phyloP scores from a whole-genome alignment of 805 yeast genomes.

The Yarrowia sp. region DNA sequence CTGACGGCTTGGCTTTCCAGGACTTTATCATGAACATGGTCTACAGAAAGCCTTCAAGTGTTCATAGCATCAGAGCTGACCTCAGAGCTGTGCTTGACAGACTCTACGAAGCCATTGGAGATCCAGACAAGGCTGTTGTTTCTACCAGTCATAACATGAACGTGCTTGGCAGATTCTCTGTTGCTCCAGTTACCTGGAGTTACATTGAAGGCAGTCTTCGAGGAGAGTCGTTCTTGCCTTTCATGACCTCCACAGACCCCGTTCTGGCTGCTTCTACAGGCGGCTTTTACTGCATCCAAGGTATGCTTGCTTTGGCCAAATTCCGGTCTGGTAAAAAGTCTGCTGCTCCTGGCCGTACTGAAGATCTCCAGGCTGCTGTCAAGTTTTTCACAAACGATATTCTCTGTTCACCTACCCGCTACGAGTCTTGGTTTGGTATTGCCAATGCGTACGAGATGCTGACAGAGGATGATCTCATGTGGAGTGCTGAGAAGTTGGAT shows the following conservation, averaged over 20 bases:
- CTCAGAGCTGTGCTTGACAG: conserved; percentile 69
- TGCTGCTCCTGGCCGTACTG: conserved; percentile 68
- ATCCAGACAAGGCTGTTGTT: conserved; percentile 43
- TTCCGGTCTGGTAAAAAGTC: conserved; percentile 71
- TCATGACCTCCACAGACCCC: conserved; percentile 35
- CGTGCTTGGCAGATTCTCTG: conserved; percentile 48
- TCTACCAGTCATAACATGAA: conserved; percentile 43
- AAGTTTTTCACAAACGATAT: conserved; percentile 65
- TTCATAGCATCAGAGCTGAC: conserved; percentile 61
- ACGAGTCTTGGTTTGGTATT: conserved; percentile 82
- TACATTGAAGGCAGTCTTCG: conserved; percentile 31
- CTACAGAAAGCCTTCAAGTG: conserved; percentile 56
- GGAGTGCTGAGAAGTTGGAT: conserved; percentile 83
- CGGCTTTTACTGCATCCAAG: conserved; percentile 72
- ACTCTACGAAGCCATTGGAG: conserved; percentile 68
- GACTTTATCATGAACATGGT: conserved; percentile 56
- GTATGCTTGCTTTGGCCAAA: conserved; percentile 62
- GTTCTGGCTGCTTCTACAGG: conserved; percentile 42
- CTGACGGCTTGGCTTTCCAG: conserved; percentile 44
- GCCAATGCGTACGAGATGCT: conserved; percentile 75
- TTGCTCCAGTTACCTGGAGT: conserved; percentile 30
- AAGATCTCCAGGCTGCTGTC: conserved; percentile 75
- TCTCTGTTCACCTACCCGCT: conserved; percentile 59
- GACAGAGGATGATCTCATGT: conserved; percentile 86
- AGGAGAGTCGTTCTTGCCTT: conserved; percentile 31